Evolutionary conservation across 1,139 yeast species (phyloP).

Genomic region (Lodderomyces oxycetoniae): DNA sequence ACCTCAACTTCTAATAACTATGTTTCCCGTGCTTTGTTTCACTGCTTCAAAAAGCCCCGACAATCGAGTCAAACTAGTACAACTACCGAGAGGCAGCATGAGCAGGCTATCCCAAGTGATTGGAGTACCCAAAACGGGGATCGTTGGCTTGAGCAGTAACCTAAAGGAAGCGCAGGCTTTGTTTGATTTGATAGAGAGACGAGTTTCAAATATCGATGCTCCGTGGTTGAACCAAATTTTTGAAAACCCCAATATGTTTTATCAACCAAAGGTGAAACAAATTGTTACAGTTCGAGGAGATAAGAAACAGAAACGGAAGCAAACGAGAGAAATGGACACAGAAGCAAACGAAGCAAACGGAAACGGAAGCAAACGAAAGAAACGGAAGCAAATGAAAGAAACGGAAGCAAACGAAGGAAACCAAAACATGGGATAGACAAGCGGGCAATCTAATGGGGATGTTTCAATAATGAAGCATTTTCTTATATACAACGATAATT

Average conservation of each 20-base stretch:
- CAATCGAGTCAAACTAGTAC: slow-evolving; percentile 44
- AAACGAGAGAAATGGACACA: neutral
- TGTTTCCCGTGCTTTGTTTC: slow-evolving; percentile 48
- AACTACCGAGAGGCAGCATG: slow-evolving; percentile 48
- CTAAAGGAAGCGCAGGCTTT: slow-evolving; percentile 19
- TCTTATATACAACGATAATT: no score
- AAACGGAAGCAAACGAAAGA: neutral
- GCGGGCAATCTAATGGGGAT: neutral
- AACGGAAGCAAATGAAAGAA: neutral
- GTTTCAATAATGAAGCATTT: no score
- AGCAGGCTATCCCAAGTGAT: slow-evolving; percentile 24
- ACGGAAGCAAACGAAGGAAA: slow-evolving; percentile 1
- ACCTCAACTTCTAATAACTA: slow-evolving; percentile 44
- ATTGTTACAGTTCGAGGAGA: slow-evolving; percentile 31
- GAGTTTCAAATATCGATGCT: slow-evolving; percentile 35
- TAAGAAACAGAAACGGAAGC: slow-evolving; percentile 1
- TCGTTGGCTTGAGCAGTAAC: slow-evolving; percentile 25
- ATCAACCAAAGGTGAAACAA: slow-evolving; percentile 2
- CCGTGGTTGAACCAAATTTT: slow-evolving; percentile 44
- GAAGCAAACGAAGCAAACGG: neutral
- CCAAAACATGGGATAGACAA: neutral
- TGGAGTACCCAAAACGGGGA: slow-evolving; percentile 15
- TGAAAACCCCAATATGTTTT: slow-evolving; percentile 6
- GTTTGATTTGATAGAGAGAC: slow-evolving; percentile 25
- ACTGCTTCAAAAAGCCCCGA: slow-evolving; percentile 35